Base-by-base conservation (phyloP, 2,329 filamentous ascomycete genomes). In the Thermoascus crustaceus region DNA sequence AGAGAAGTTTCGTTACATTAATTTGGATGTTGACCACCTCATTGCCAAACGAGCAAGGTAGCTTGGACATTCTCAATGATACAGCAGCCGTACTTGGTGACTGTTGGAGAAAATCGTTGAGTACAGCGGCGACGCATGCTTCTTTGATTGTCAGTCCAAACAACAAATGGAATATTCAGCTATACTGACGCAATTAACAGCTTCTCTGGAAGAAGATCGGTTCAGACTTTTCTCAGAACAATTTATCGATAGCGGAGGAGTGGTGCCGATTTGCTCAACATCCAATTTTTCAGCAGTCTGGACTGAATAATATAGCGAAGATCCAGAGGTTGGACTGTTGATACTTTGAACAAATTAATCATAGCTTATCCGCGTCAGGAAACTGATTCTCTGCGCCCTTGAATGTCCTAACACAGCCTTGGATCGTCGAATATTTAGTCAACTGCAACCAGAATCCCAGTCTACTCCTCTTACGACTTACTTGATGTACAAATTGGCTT, bases 171-270 rank as follows among this genome's bases (percentile, higher is more conserved):
- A 30, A 34, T 40, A 7, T 29, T 14, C 23, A 18, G 22, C 4
- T 8, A 10, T 22, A 29, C 35, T 41, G 11, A 41, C 19, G 44
- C 35, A 37, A 35, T 9, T 6, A 21, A 14, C 38, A 89, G 82
- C 58, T 94, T 3, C 62, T 94, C 3, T 95, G 87, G 86, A 91
- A 86, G 58, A 74, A 71, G 17, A 67, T 84, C n/a, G 82, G 87
- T 34, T 59, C 67, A 1, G 66, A 67, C 9, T 76, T 75, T 42
- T 61, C 60, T 1, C 67, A 73, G 20, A 64, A 69, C 2, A 61
- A 76, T 10, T 73, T 72, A 36, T 63, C 68, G 2, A 45, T 66
- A 9, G 73, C 81, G 1, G 73, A 81, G 42, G 60, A 66, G 33
- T 95, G 85, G 86, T 93, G 85, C 48, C 68, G 59, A 5, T 54